phyloP scores from a whole-genome alignment of 2,329 filamentous ascomycete genomes.

The Apiospora sp. region DNA sequence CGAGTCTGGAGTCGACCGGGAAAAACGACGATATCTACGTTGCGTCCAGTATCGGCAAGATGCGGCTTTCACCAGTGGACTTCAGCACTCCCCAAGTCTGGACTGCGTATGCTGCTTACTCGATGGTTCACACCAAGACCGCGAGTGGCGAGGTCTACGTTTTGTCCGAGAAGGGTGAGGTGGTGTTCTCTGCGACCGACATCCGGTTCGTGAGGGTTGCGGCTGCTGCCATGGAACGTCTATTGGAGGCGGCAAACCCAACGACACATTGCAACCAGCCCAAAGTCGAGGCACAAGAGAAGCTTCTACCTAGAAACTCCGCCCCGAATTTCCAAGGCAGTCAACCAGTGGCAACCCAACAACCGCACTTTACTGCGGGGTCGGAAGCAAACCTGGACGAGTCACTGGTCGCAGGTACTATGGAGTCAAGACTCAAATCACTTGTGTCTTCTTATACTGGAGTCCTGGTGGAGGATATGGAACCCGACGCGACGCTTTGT shows the following conservation, averaged over 20 bases:
- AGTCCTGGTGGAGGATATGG: conserved; percentile 30
- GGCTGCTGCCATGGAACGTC: conserved; percentile 30
- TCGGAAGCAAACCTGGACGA: too few relatives aligned
- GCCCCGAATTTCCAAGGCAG: too few relatives aligned
- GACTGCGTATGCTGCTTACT: background rate
- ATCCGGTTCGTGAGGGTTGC: conserved; percentile 32
- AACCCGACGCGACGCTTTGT: conserved; percentile 29
- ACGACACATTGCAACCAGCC: too few relatives aligned
- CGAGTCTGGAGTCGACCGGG: background rate
- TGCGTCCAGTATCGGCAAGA: background rate
- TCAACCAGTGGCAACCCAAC: background rate
- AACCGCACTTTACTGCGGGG: background rate
- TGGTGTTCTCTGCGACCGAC: conserved; percentile 30
- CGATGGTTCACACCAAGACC: background rate
- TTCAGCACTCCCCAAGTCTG: background rate
- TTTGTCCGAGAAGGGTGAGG: conserved; percentile 33
- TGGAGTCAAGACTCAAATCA: background rate
- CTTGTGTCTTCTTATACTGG: conserved; percentile 27
- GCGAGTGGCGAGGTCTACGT: background rate
- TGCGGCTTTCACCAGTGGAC: background rate
- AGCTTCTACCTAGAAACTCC: too few relatives aligned
- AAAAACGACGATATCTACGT: background rate
- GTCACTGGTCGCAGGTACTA: background rate
- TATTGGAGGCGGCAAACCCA: conserved; percentile 25
- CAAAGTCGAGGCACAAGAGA: too few relatives aligned